These are phyloP conservation scores for Sarocladiaceae sp. DNA, from an alignment of 2,329 filamentous ascomycete genomes.

Conservation along the genomic window DNA sequence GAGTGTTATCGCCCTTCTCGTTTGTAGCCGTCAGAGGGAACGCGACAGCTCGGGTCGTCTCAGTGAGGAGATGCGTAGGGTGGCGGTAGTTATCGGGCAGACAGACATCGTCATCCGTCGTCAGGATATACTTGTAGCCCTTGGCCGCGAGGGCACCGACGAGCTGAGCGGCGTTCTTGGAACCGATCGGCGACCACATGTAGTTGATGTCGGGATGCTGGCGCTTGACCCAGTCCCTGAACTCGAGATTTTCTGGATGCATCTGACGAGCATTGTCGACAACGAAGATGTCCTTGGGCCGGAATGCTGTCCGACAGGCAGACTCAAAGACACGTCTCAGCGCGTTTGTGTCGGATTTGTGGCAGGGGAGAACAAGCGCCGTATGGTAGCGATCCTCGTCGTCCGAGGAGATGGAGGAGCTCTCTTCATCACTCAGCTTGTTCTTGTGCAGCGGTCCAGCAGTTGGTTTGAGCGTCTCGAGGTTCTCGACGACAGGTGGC, in stretches of 20 bases:
- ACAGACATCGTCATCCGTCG: background rate
- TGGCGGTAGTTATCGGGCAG: background rate
- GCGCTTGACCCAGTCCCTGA: background rate
- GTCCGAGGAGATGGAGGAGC: background rate
- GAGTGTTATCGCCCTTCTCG: background rate
- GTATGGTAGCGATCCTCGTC: background rate
- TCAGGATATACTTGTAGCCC: constrained; percentile 3
- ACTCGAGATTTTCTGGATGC: background rate
- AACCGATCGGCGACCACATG: background rate
- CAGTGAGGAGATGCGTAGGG: background rate
- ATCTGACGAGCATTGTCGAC: background rate
- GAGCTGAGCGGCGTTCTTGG: background rate
- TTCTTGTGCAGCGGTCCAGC: background rate
- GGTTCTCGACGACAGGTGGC: background rate
- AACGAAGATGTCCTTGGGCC: background rate
- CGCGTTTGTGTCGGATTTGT: background rate
- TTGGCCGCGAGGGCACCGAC: background rate
- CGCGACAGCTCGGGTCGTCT: background rate
- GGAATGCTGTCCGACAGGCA: background rate
- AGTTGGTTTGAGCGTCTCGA: background rate
- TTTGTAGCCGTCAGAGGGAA: background rate
- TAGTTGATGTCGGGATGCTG: background rate
- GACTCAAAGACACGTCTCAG: background rate
- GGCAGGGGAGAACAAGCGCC: background rate
- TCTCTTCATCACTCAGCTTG: background rate